These are phyloP conservation scores for Cladophialophora bantiana DNA, from an alignment of 2,329 filamentous ascomycete species.

Conservation along the genomic window DNA sequence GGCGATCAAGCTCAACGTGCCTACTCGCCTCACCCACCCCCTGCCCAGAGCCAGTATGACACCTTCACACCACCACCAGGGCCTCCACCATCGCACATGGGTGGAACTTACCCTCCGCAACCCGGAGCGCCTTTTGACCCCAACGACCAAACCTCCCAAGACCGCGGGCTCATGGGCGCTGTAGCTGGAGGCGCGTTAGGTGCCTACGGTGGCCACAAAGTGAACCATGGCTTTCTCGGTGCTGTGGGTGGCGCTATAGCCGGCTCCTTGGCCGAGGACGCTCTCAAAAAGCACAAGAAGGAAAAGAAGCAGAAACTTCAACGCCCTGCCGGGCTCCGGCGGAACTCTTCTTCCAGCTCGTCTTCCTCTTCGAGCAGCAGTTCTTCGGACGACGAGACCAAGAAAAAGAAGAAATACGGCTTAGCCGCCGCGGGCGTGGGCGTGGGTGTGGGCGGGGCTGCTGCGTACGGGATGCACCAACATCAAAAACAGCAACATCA, in stretches of 20 bases:
- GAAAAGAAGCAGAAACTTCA: slow-evolving; percentile 31
- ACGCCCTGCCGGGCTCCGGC: slow-evolving; percentile 25
- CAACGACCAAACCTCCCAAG: slow-evolving; percentile 48
- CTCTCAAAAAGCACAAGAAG: slow-evolving; percentile 48
- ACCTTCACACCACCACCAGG: slow-evolving; percentile 16
- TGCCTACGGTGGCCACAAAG: slow-evolving; percentile 56
- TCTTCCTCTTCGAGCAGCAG: slow-evolving; percentile 33
- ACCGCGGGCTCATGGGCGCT: slow-evolving; percentile 56
- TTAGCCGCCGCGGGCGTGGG: slow-evolving; percentile 27
- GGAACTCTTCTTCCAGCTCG: slow-evolving; percentile 30
- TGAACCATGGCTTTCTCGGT: slow-evolving; percentile 55
- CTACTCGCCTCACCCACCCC: slow-evolving; percentile 22
- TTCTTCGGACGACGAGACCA: slow-evolving; percentile 38
- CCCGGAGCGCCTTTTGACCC: slow-evolving; percentile 47
- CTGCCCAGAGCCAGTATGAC: slow-evolving; percentile 21
- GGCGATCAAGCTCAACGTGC: slow-evolving; percentile 22
- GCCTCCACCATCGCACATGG: slow-evolving; percentile 7
- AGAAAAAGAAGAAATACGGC: slow-evolving; percentile 33
- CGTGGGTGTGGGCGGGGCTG: slow-evolving; percentile 20
- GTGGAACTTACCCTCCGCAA: slow-evolving; percentile 13
- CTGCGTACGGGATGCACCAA: slow-evolving; percentile 24
- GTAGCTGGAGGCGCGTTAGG: slow-evolving; percentile 56
- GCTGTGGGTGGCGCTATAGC: slow-evolving; percentile 57
- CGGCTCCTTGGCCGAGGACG: slow-evolving; percentile 55
- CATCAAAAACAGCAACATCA: slow-evolving; percentile 27